Percentiles rank a stretch among this genome's conserved stretches.
Evolutionary conservation across 73 alveolate species (phyloP).

Genomic region (Symbiodinium pilosum): DNA sequence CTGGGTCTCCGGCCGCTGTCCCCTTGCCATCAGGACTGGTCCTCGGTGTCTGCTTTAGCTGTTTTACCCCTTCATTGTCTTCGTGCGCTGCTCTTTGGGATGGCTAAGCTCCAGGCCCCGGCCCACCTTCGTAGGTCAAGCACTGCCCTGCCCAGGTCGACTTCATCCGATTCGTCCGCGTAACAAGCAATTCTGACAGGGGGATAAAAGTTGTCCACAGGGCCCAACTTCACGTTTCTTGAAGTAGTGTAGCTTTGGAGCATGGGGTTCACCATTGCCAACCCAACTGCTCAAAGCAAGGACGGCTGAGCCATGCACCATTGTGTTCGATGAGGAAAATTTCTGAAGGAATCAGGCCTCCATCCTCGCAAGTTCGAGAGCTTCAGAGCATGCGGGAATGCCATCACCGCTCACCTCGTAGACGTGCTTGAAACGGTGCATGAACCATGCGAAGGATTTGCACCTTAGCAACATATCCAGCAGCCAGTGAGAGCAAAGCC

Average conservation of each 20-base stretch:
- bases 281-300: too few species aligned
- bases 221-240: not conserved
- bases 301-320: too few species aligned
- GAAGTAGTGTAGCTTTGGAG: not conserved
- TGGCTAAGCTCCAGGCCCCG: conserved; percentile 22
- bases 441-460: conserved; percentile 81
- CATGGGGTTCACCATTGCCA: too few species aligned
- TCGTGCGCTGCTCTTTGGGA: not conserved
- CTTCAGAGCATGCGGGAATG: not conserved
- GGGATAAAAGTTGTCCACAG: too few species aligned
- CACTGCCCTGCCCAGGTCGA: conserved; percentile 3
- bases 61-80: not conserved
- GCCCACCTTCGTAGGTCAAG: conserved; percentile 64
- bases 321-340: conserved; percentile 20
- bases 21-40: conserved; percentile 72
- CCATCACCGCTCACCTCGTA: conserved; percentile 33
- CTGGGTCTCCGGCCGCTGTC: conserved; percentile 23
- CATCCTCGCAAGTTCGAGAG: conserved; percentile 5
- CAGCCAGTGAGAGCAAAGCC: too few species aligned
- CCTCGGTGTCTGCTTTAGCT: not conserved
- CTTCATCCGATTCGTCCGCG: too few species aligned
- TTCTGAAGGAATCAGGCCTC: conserved; percentile 59
- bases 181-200: too few species aligned
- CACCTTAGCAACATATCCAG: too few species aligned
- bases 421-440: conserved; percentile 74